Evolutionary conservation across 345 rosid genomes (phyloP).

Genomic region (Aquilaria malaccensis): DNA sequence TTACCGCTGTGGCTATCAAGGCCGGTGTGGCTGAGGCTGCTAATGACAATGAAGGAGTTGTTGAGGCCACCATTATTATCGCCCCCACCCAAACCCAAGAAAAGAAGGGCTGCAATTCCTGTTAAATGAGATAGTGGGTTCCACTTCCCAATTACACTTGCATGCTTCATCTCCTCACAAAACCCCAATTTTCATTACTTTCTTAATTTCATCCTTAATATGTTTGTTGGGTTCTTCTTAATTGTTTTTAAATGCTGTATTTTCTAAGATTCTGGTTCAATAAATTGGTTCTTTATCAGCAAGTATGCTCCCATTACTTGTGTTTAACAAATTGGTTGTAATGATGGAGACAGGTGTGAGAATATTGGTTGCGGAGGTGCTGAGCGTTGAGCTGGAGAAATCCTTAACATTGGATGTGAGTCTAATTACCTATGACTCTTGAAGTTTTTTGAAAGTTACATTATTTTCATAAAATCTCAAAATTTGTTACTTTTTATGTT

Average conservation of each 20-base stretch:
- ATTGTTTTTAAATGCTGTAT: not conserved
- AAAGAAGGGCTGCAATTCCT: conserved; percentile 74
- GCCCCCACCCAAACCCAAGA: conserved; percentile 62
- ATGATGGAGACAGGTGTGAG: no score
- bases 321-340: no score
- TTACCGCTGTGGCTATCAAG: conserved; percentile 34
- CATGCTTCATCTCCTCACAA: not conserved
- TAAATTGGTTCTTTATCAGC: no score
- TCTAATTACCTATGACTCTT: no score
- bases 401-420: no score
- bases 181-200: not conserved
- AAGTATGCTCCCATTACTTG: no score
- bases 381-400: no score
- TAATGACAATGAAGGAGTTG: conserved; percentile 26
- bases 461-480: no score
- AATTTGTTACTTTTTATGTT: no score
- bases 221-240: conserved; percentile 10
- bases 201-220: conserved; percentile 2
- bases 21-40: conserved; percentile 33
- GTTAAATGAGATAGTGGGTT: conserved; percentile 78
- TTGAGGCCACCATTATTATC: conserved; percentile 23
- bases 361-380: no score
- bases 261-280: not conserved
- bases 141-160: not conserved
- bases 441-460: no score